Evolutionary conservation across 345 rosid genomes (phyloP), one percentile per base, ranked within the genome.

Genomic region (Sonneratia alba): DNA sequence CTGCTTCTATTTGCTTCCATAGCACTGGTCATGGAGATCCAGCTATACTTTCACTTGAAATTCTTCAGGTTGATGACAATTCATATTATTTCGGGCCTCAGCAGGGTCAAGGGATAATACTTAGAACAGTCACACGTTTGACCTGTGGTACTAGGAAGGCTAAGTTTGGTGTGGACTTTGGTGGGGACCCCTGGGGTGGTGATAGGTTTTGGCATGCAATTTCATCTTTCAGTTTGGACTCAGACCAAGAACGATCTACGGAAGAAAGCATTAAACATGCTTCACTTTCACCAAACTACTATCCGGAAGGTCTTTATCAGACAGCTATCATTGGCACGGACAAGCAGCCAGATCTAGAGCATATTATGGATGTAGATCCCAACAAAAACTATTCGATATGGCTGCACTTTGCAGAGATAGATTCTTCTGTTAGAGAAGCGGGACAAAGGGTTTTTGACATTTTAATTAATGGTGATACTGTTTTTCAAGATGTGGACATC

Each of bases 1-100:
- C 94, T 0, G 84, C 81, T 36, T 85, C 98, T 0, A 81, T 96
- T 21, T 96, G 99, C 81, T 89, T 96, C 76, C 99, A 96, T 32
- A 89, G 98, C 73, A 96, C 99, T 2, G 99, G 99, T 64, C 99
- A 88, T 79, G 99, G 99, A 19, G 99, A 92, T 81, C 99, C 97
- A 16, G 89, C 97, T 0, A 86, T 96, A 56, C 82, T 91, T 66
- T 81, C 97, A 1, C 85, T 96, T 45, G 99, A 96, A 75, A 81
- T 96, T 80, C 97, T 92, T 57, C 98, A 96, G 70, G 84, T 96
- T 70, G 94, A 96, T 78, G 91, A 85, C 18, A 75, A 75, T 48
- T 90, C 97, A 74, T 96, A 92, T 78, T 79, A 77, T 75, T 87
- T 86, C 74, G 98, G 88, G 18, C 79, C 80, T 4, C 81, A 69